These are phyloP conservation scores for Blastocystis sp. DNA, from an alignment of 352 stramenopile genomes.

Conservation along the genomic window DNA sequence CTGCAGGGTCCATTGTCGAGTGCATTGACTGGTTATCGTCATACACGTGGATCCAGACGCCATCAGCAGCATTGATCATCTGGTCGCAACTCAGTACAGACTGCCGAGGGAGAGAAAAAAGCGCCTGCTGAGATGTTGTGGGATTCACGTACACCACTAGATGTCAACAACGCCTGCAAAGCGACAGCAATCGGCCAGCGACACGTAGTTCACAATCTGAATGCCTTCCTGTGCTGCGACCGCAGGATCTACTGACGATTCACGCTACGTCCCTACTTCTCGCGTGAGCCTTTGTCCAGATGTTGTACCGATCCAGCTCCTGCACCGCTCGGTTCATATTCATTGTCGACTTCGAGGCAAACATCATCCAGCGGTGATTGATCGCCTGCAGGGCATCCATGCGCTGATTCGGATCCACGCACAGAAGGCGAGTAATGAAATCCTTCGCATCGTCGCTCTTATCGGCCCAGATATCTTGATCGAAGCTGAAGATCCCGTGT, in stretches of 20 bases:
- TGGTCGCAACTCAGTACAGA: slow-evolving; percentile 16
- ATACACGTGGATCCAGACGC: slow-evolving; percentile 53
- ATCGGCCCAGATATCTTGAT: not conserved
- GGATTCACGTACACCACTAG: slow-evolving; percentile 51
- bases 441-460: slow-evolving; percentile 50
- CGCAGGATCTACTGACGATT: not conserved
- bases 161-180: not conserved
- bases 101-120: slow-evolving; percentile 24
- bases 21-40: not conserved
- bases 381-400: slow-evolving; percentile 26
- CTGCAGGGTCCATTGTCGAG: not conserved
- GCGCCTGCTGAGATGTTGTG: slow-evolving; percentile 17
- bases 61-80: slow-evolving; percentile 20
- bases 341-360: slow-evolving; percentile 24
- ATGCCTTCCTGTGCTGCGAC: not conserved
- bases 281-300: not conserved
- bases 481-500: slow-evolving; percentile 46
- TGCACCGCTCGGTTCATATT: slow-evolving; percentile 57
- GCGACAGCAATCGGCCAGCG: slow-evolving; percentile 27
- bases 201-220: slow-evolving; percentile 31
- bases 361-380: slow-evolving; percentile 55
- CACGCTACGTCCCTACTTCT: not conserved
- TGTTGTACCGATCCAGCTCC: slow-evolving; percentile 35
- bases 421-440: slow-evolving; percentile 37
- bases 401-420: slow-evolving; percentile 12